Conservation (phyloP, 1,139 yeast species). For the Nakaseomyces glabratus region DNA sequence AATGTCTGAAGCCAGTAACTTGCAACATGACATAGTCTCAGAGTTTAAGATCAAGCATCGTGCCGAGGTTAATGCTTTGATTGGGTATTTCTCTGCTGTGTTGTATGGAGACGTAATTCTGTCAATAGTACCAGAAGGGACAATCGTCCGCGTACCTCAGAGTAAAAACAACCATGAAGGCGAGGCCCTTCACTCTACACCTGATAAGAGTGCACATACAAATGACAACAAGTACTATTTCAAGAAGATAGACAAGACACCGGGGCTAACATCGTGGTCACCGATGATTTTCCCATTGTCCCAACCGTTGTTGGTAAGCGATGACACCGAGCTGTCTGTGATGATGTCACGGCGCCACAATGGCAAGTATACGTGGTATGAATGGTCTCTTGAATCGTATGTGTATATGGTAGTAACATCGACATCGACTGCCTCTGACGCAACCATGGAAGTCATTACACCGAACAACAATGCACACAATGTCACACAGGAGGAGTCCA, state of each 20-base stretch:
- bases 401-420: slow-evolving; percentile 34
- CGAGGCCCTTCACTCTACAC: slow-evolving; percentile 3
- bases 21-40: slow-evolving; percentile 8
- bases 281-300: slow-evolving; percentile 68
- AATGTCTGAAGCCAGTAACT: not conserved
- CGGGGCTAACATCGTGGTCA: slow-evolving; percentile 56
- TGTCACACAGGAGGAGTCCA: no score
- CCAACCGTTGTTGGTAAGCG: slow-evolving; percentile 42
- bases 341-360: slow-evolving; percentile 35
- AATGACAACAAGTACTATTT: slow-evolving; percentile 9
- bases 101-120: slow-evolving; percentile 51
- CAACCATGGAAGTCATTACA: not conserved
- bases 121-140: slow-evolving; percentile 43
- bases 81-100: slow-evolving; percentile 65
- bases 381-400: slow-evolving; percentile 56
- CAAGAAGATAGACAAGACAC: slow-evolving; percentile 37
- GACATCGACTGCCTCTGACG: not conserved
- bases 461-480: slow-evolving; percentile 1
- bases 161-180: not conserved
- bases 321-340: slow-evolving; percentile 45
- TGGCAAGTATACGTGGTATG: slow-evolving; percentile 53
- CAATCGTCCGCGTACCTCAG: slow-evolving; percentile 10
- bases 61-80: slow-evolving; percentile 58
- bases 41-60: slow-evolving; percentile 37
- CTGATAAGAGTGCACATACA: slow-evolving; percentile 6